These are phyloP conservation scores for Gnomoniopsis smithogilvyi DNA, from an alignment of 2,329 filamentous ascomycete species.

Conservation along the genomic window DNA sequence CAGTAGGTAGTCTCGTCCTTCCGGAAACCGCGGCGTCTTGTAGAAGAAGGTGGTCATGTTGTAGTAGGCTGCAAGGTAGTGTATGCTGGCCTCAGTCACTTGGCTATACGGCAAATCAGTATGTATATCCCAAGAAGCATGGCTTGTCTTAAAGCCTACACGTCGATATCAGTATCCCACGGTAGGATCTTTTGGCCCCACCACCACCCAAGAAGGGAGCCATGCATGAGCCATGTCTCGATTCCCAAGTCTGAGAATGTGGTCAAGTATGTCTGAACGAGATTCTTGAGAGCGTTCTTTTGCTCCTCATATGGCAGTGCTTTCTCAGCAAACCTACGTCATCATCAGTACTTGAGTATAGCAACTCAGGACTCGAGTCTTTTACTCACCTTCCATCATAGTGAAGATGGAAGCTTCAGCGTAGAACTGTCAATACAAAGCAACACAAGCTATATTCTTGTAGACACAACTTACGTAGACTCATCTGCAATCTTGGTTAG, in stretches of 20 bases:
- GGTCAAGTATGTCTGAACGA: conserved; percentile 69
- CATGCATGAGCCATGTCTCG: conserved; percentile 81
- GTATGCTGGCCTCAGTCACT: conserved; percentile 63
- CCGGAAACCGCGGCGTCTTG: conserved; percentile 34
- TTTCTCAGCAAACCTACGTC: conserved; percentile 33
- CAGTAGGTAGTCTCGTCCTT: conserved; percentile 44
- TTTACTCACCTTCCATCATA: conserved; percentile 33
- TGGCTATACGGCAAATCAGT: conserved; percentile 36
- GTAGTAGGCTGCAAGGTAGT: conserved; percentile 61
- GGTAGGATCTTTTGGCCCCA: conserved; percentile 72
- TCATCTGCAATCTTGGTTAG: conserved; percentile 17
- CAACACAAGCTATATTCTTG: not conserved
- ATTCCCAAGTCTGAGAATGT: conserved; percentile 64
- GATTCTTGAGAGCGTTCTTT: conserved; percentile 57
- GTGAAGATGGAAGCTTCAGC: conserved; percentile 32
- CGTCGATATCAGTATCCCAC: conserved; percentile 76
- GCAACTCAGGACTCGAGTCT: conserved; percentile 2
- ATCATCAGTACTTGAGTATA: conserved; percentile 10
- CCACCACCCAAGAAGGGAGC: conserved; percentile 85
- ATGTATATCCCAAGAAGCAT: not conserved
- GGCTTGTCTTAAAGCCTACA: conserved; percentile 26
- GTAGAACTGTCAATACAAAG: not conserved
- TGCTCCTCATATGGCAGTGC: conserved; percentile 53
- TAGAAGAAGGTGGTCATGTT: conserved; percentile 55
- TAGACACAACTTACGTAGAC: conserved; percentile 17